Evolutionary conservation across 352 stramenopile genomes (phyloP).

Genomic region (Pythium scleroteichum): DNA sequence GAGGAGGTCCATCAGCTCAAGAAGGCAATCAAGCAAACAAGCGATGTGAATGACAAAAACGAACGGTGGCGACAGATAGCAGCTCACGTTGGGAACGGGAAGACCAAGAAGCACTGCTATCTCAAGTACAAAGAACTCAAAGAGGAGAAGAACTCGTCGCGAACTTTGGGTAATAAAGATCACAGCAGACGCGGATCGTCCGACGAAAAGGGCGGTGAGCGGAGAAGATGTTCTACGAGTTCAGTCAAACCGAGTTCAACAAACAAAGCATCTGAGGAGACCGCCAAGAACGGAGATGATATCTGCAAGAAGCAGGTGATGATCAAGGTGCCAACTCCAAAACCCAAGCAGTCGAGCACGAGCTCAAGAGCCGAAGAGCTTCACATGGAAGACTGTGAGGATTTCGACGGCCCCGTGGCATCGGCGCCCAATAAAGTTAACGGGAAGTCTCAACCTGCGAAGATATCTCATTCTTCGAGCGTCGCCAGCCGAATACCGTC

Average conservation of each 20-base stretch:
- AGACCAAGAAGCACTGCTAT: conserved; percentile 83
- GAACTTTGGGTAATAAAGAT: neutral
- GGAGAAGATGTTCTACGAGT: neutral
- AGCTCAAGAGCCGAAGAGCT: conserved; percentile 21
- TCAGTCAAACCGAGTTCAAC: too few species aligned
- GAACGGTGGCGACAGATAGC: conserved; percentile 74
- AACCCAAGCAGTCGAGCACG: neutral
- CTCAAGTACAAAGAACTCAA: conserved; percentile 87
- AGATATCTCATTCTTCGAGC: neutral
- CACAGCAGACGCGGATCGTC: conserved; percentile 19
- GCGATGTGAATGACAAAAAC: conserved; percentile 61
- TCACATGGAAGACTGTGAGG: conserved; percentile 57
- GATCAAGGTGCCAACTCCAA: neutral
- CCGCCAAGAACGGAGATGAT: neutral
- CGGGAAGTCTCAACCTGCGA: neutral
- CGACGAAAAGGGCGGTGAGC: conserved; percentile 10
- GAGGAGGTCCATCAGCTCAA: conserved; percentile 58
- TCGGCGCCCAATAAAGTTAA: neutral
- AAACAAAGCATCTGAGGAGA: neutral
- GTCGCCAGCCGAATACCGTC: conserved; percentile 25
- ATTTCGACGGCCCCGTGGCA: conserved; percentile 29
- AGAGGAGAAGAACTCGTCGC: conserved; percentile 46
- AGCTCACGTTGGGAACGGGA: conserved; percentile 50
- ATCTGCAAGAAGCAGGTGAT: neutral
- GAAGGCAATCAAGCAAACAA: conserved; percentile 76